Conservation (phyloP, 2,329 filamentous ascomycete species). For the Neurospora sp. region DNA sequence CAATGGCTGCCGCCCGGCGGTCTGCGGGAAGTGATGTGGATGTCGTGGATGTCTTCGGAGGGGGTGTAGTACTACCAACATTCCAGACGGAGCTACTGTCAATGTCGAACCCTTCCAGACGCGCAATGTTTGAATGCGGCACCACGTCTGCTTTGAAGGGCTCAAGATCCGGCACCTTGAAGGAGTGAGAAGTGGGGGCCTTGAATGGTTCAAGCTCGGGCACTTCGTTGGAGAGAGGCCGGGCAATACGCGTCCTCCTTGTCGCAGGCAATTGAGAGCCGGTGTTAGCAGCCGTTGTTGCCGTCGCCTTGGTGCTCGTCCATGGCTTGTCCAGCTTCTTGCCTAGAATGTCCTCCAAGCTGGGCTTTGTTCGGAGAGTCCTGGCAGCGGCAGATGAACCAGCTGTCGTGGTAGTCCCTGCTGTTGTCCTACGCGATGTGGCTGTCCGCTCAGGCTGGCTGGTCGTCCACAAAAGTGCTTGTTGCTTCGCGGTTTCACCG, state of each 20-base stretch:
- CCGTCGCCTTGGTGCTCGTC: not conserved
- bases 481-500: not conserved
- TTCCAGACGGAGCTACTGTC: conserved; percentile 23
- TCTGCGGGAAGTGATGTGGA: conserved; percentile 37
- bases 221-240: not conserved
- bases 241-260: not conserved
- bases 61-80: conserved; percentile 7
- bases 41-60: conserved; percentile 25
- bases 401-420: not conserved
- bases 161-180: not conserved
- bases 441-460: not conserved
- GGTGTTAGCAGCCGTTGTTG: not conserved
- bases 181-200: not conserved
- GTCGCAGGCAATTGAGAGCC: not conserved
- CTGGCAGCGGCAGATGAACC: not conserved
- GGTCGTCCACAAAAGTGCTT: not conserved
- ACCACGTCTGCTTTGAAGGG: not conserved
- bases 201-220: not conserved
- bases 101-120: conserved; percentile 29
- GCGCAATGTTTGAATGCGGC: conserved; percentile 26
- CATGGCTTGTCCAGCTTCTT: not conserved
- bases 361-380: not conserved
- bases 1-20: conserved; percentile 43
- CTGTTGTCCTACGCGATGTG: not conserved
- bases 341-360: not conserved